Evolutionary conservation across 306 rosid species (phyloP).

Genomic region (Dicorynia guianensis): DNA sequence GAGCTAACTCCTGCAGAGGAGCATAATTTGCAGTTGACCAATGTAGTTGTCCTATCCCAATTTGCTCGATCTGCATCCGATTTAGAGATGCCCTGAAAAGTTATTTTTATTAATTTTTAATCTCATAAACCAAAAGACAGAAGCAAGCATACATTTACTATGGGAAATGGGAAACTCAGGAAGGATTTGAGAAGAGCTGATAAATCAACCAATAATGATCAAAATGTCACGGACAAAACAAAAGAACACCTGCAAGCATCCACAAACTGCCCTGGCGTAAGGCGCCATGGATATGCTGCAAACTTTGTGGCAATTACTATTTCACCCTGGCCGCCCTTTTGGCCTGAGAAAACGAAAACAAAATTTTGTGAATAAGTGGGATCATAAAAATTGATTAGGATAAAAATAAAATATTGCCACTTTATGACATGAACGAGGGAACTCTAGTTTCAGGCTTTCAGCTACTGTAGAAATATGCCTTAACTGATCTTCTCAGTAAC

Average conservation of each 20-base stretch:
- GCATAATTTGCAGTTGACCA: constrained; percentile 98
- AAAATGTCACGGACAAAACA: neutral
- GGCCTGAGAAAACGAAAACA: constrained; percentile 49
- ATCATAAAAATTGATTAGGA: neutral
- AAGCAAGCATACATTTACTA: neutral
- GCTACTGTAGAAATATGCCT: neutral
- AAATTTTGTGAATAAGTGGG: constrained; percentile 30
- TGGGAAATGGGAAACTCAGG: neutral
- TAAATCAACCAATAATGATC: neutral
- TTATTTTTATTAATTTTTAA: constrained; percentile 29
- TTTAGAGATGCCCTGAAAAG: constrained; percentile 81
- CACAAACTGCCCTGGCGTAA: constrained; percentile 84
- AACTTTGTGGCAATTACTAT: constrained; percentile 91
- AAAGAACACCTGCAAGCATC: constrained; percentile 83
- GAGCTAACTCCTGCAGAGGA: constrained; percentile 85
- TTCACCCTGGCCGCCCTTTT: constrained; percentile 59
- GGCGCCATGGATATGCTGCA: constrained; percentile 99
- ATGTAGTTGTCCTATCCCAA: constrained; percentile 93
- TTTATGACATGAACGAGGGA: neutral
- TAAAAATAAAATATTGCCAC: neutral
- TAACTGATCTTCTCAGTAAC: neutral
- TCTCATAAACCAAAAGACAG: constrained; percentile 12
- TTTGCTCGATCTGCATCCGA: constrained; percentile 85
- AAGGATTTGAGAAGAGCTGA: constrained; percentile 5
- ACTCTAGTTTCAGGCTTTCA: too few species aligned